Evolutionary conservation across 768 basidiomycete species (phyloP).

Genomic region (Leccinum incarnatum): DNA sequence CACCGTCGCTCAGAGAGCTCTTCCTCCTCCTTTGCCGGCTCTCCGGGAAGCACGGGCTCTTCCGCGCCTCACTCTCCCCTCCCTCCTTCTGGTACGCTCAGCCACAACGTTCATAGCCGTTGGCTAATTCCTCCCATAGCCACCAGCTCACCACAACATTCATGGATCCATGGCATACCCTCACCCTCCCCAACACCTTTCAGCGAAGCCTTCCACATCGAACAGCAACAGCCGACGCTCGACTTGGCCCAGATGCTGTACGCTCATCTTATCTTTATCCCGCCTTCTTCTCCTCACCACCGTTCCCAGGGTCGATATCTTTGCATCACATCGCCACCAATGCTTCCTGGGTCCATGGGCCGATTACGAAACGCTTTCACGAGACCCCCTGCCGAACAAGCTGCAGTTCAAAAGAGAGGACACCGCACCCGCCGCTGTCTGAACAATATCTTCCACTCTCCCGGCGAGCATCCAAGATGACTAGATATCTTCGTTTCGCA

Average conservation of each 20-base stretch:
- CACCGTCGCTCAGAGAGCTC: conserved; percentile 44
- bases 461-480: conserved; percentile 48
- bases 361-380: conserved; percentile 60
- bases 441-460: conserved; percentile 58
- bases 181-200: conserved; percentile 56
- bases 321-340: conserved; percentile 72
- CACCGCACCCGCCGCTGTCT: conserved; percentile 43
- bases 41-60: conserved; percentile 49
- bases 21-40: conserved; percentile 49
- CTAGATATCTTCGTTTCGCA: too few relatives aligned
- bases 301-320: conserved; percentile 62
- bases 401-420: too few relatives aligned
- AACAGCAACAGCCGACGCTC: conserved; percentile 46
- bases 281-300: conserved; percentile 6
- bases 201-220: conserved; percentile 47
- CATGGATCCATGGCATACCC: conserved; percentile 48
- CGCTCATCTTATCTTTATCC: conserved; percentile 33
- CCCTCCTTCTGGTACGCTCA: conserved; percentile 47
- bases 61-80: conserved; percentile 60
- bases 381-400: conserved; percentile 51
- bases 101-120: neutral
- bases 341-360: conserved; percentile 65
- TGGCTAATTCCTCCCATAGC: conserved; percentile 28
- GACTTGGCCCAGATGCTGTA: conserved; percentile 71
- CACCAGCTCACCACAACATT: conserved; percentile 48